A percentile compares a stretch with the other conserved stretches of the same genome.
These are phyloP conservation scores for Penicillium hordei DNA, from an alignment of 2,329 filamentous ascomycete genomes.

Conservation along the genomic window DNA sequence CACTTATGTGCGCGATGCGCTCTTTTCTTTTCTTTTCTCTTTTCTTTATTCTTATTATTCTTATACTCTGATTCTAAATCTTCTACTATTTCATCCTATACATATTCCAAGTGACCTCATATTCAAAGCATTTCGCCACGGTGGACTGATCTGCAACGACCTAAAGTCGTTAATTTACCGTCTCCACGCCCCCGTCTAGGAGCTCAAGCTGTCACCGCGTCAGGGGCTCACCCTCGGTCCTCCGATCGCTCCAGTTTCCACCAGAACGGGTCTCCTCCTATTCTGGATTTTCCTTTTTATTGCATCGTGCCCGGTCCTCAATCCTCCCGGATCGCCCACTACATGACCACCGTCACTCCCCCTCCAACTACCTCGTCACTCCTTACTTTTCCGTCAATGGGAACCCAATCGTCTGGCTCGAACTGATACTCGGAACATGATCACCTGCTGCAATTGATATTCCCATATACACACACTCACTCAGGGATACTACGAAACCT, in stretches of 20 bases:
- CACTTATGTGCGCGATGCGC: background rate
- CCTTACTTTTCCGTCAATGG: constrained; percentile 30
- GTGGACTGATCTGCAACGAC: constrained; percentile 29
- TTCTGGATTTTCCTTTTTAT: constrained; percentile 32
- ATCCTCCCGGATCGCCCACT: constrained; percentile 19
- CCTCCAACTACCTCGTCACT: constrained; percentile 28
- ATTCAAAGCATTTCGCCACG: constrained; percentile 4
- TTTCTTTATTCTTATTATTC: background rate
- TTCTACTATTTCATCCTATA: background rate
- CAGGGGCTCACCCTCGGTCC: constrained; percentile 31
- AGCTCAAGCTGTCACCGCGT: constrained; percentile 40
- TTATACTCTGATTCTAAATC: background rate
- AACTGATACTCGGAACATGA: constrained; percentile 33
- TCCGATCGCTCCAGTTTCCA: constrained; percentile 30
- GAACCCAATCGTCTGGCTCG: constrained; percentile 23
- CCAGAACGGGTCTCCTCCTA: constrained; percentile 40
- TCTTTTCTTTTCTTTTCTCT: constrained; percentile 2
- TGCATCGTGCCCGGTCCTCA: constrained; percentile 30
- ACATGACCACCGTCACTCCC: constrained; percentile 32
- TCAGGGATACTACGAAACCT: constrained; percentile 9
- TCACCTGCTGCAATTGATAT: constrained; percentile 28
- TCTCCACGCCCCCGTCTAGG: constrained; percentile 25
- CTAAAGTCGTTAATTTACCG: constrained; percentile 30
- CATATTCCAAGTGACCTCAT: background rate
- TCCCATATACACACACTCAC: constrained; percentile 14